Evolutionary conservation across 306 rosid species (phyloP), one percentile per base, ranked within the genome.

Genomic region (Mimosa pudica): DNA sequence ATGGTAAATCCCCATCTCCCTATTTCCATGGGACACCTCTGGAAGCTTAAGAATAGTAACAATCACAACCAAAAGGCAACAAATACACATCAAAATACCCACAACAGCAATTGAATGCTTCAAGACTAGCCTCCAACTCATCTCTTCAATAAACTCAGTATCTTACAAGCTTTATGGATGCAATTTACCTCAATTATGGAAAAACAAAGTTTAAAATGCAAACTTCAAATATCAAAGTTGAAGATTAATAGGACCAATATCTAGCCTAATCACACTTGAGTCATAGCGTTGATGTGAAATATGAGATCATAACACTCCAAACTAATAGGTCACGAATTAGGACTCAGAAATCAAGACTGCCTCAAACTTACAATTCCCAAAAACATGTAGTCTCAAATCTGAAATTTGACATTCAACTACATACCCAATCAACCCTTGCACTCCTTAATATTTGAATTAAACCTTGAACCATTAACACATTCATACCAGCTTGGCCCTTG

Each of bases 31-130:
- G 10, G 83, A 73, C 6, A 82, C 72, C 30, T 90, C 91, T 8
- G 97, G 97, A 84, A 94, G 97, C 77, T 90, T 82, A 14, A 85
- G 79, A 70, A 86, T 12, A 12, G 97, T 77, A 13, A 84, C 71
- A 17, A 70, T 24, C 46, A 88, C 65, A 62, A 91, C 84, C 45
- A 84, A 13, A 63, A 89, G 41, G 81, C 86, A 89, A 57, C 90
- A 78, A 63, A 86, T 47, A 70, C 86, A 79, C 9, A 91, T 84
- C 54, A 91, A 18, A 18, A 88, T 54, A 79, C 82, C 81, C 17
- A 88, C 82, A 73, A 86, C 77, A 69, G 83, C 82, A 55, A 89
- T 83, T 76, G 93, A 75, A 75, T 85, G 86, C 87, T 84, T 89
- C 82, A 83, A 24, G 69, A 84, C 17, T 46, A 60, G 54, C 73